These are phyloP conservation scores for Dryas alaskensis DNA, from an alignment of 306 rosid species.

Conservation along the genomic window DNA sequence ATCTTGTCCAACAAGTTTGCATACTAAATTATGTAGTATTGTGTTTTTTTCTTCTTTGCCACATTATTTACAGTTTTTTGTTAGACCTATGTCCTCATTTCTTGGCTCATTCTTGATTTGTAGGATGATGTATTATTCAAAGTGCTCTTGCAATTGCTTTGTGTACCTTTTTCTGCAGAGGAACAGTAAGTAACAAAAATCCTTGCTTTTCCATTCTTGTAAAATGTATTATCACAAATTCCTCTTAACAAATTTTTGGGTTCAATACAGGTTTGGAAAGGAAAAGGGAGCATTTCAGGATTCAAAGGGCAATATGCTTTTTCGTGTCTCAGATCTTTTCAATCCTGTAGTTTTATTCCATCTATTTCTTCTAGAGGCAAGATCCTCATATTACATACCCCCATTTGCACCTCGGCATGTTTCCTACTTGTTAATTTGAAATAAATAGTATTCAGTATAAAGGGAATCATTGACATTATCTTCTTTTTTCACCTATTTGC, in stretches of 20 bases:
- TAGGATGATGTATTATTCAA: constrained; percentile 90
- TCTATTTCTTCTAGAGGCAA: constrained; percentile 74
- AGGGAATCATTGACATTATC: neutral
- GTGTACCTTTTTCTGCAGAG: constrained; percentile 43
- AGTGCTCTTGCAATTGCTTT: constrained; percentile 68
- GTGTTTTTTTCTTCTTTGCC: too few species aligned
- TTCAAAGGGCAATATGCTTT: constrained; percentile 43
- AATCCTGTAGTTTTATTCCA: constrained; percentile 73
- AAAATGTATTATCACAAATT: constrained; percentile 6
- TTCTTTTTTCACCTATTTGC: constrained; percentile 34
- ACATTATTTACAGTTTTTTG: too few species aligned
- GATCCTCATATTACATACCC: constrained; percentile 18
- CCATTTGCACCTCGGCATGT: constrained; percentile 5
- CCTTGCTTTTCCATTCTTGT: constrained; percentile 15
- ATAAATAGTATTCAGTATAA: neutral
- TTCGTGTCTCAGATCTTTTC: constrained; percentile 53
- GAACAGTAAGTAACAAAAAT: constrained; percentile 49
- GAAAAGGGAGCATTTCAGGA: constrained; percentile 36
- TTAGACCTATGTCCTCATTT: too few species aligned
- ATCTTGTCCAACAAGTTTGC: too few species aligned
- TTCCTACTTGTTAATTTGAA: constrained; percentile 9
- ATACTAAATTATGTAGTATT: too few species aligned
- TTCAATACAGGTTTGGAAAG: constrained; percentile 40
- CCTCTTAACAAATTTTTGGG: constrained; percentile 26
- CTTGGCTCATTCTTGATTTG: neutral